Base-by-base conservation (phyloP, 495 filamentous ascomycete species). In the Penicillium taxi region DNA sequence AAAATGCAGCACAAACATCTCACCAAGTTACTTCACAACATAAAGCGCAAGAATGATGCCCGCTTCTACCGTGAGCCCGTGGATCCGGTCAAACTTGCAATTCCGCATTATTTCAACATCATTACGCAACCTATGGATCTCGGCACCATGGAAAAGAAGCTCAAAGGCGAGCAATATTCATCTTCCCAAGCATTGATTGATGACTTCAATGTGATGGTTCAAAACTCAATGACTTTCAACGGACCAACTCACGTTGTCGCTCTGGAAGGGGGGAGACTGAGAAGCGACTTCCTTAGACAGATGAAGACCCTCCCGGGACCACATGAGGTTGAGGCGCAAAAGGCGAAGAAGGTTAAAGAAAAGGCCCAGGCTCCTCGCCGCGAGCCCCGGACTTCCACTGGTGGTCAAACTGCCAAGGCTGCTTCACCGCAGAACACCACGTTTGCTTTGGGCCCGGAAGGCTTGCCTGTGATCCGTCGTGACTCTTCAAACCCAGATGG, bases 381-480 rank as follows among this genome's bases (percentile, higher is more conserved):
- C 21, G 68, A 77, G 43, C 70, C 75, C 22, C 65, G 75, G 46
- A 54, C 70, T 39, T 59, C 65, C 11, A 35, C 51, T 11, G 59
- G 61, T 35, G 60, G 59, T 27, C 59, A 55, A 21, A 47, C 61
- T 31, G 39, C 52, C 19, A 62, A 64, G 19, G 61, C 65, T n/a
- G 47, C 55, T n/a, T 73, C 72, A 26, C 69, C 78, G 1, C 50
- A 70, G 58, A 15, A 16, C 17, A 67, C 77, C 15, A 81, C 84
- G 0, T 98, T 89, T 60, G 86, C 90, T 6, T 69, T 95, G 14
- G 78, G 80, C 0, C 81, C 86, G 0, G 80, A 88, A 37, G 87
- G 88, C 2, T 67, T 88, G n/a, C 91, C 91, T 8, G 67, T 84
- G n/a, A 94, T 94, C 42, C 86, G 91, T 35, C 85, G 91, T 12